Base-by-base conservation (phyloP, 169 alveolate species). In the Cryptosporidium viatorum region DNA sequence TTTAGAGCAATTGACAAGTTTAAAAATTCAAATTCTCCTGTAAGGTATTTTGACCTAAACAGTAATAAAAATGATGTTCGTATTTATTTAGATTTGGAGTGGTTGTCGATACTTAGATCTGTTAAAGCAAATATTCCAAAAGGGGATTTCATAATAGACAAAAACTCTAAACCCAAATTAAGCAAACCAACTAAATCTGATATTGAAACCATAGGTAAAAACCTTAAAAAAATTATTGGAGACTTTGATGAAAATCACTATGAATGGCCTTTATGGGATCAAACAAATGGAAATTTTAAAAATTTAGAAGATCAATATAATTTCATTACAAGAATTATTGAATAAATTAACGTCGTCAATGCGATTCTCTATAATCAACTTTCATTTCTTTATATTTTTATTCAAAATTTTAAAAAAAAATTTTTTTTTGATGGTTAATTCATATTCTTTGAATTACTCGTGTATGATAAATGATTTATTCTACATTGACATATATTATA, bases 1-100 rank as follows among this genome's bases (percentile, higher is more conserved):
- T 80, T 80, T 59, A 80, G 89, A 62, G 89, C 89, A 62, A 80
- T 80, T 23, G 89, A 80, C 45, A 80, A 80, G 43, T 80, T 60
- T 62, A 80, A 80, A 48, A 59, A 37, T 29, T 80, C 37, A 18
- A 37, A 33, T 43, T 80, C 69, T 4, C 55, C 89, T 1, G 39
- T 80, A 29, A 80, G 89, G 45, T 80, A 65, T 50, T 80, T 80
- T 80, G 75, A 80, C 43, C 6, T 80, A 45, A 31, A 33, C 7
- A 62, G 35, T 62, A 43, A 43, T 69, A 29, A 33, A n/a, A 70
- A 35, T 3, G 65, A 70, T 23, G 6, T 43, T 29, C 26, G 45
- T 14, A 80, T 80, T 80, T 45, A 80, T 31, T 18, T 62, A 26
- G 89, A 80, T 60, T 43, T 80, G 31, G 89, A 80, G 23, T 80